Percentiles rank a stretch among this genome's conserved stretches.
Conservation (phyloP, 208 protist genomes). For the Balamuthia mandrillaris region DNA sequence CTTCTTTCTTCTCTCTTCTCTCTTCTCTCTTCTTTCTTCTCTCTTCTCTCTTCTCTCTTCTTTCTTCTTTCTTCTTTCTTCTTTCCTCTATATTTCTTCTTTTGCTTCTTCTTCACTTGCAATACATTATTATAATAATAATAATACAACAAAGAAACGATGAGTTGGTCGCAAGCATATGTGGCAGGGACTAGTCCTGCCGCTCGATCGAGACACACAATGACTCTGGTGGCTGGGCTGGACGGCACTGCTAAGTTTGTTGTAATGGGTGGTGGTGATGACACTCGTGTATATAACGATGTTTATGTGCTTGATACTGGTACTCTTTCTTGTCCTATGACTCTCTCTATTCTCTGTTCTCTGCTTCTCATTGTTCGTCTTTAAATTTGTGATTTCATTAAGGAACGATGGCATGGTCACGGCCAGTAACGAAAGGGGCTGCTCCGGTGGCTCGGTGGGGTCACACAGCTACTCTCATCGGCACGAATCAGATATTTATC, state of each 20-base stretch:
- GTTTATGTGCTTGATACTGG: constrained; percentile 32
- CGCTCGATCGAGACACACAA: constrained; percentile 49
- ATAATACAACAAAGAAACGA: constrained; percentile 47
- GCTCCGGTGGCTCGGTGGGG: not conserved
- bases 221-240: constrained; percentile 34
- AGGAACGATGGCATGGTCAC: constrained; percentile 14
- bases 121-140: no score
- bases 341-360: no score
- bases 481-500: not conserved
- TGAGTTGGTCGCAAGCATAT: constrained; percentile 51
- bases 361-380: no score
- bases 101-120: no score
- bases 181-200: constrained; percentile 42
- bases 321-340: not conserved
- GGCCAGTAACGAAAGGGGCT: not conserved
- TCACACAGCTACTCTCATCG: constrained; percentile 24
- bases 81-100: no score
- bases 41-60: no score
- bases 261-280: constrained; percentile 39
- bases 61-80: no score
- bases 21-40: no score
- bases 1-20: no score
- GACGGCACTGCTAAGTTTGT: constrained; percentile 36
- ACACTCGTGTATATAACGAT: constrained; percentile 37
- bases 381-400: not conserved